Percentiles rank a stretch among this genome's conserved stretches.
phyloP scores from a whole-genome alignment of 1,139 yeast genomes.

The Blastobotrys persicus region DNA sequence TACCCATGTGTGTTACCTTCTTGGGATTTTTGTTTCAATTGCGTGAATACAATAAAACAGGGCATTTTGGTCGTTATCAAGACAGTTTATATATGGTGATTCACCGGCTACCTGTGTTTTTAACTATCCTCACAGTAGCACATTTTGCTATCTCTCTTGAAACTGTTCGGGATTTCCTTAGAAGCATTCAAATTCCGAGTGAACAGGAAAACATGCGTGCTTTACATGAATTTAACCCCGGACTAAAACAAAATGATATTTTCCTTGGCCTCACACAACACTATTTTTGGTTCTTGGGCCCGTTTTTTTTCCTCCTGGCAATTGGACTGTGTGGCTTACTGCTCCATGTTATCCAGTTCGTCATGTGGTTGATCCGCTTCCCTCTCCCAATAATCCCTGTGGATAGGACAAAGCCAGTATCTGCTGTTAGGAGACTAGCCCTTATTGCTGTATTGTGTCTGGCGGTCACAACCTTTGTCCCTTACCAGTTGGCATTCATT shows the following conservation, averaged over 20 bases:
- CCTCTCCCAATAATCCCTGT: background rate
- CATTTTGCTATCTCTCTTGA: constrained; percentile 14
- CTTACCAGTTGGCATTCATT: constrained; percentile 35
- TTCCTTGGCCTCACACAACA: constrained; percentile 61
- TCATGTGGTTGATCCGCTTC: background rate
- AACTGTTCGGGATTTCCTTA: constrained; percentile 13
- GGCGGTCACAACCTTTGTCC: constrained; percentile 25
- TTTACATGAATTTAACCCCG: constrained; percentile 21
- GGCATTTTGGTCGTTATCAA: constrained; percentile 50
- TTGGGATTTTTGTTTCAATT: constrained; percentile 30
- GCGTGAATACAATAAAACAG: constrained; percentile 26
- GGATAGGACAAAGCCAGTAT: background rate
- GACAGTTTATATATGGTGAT: constrained; percentile 43
- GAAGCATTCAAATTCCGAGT: constrained; percentile 16
- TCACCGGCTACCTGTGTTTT: background rate
- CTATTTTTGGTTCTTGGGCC: constrained; percentile 50
- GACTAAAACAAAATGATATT: constrained; percentile 40
- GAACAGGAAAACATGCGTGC: constrained; percentile 22
- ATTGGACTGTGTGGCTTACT: constrained; percentile 43
- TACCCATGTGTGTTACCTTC: constrained; percentile 34
- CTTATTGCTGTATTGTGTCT: constrained; percentile 16
- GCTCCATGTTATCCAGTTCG: background rate
- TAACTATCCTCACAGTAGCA: constrained; percentile 8
- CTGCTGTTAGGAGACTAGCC: constrained; percentile 10
- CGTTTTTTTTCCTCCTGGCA: constrained; percentile 51